These are phyloP conservation scores for Kuraishia cidri DNA, from an alignment of 805 yeast species.

Conservation along the genomic window DNA sequence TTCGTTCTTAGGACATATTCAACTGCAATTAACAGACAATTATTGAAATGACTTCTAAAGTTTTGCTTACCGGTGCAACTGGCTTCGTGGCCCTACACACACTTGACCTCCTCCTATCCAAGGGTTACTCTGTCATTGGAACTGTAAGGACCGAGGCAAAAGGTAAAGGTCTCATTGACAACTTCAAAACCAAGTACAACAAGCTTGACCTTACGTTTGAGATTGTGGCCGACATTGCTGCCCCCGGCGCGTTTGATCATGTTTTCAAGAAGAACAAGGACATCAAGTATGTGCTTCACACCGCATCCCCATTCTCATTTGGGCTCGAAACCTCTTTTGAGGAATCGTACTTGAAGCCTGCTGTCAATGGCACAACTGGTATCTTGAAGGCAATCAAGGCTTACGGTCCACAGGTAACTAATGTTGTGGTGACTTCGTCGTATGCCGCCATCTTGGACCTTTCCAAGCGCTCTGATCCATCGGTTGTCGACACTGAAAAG, in stretches of 20 bases:
- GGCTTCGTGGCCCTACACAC: constrained; percentile 23
- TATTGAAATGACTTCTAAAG: constrained; percentile 4
- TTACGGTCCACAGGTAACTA: constrained; percentile 28
- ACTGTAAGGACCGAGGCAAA: constrained; percentile 15
- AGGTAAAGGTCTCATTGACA: constrained; percentile 5
- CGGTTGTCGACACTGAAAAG: constrained; percentile 13
- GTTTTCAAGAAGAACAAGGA: constrained; percentile 26
- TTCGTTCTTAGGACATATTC: too few species aligned
- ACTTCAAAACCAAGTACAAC: constrained; percentile 9
- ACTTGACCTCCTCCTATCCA: constrained; percentile 12
- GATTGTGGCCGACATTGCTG: constrained; percentile 22
- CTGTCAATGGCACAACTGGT: constrained; percentile 35
- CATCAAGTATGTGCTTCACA: constrained; percentile 24
- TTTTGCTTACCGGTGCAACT: constrained; percentile 23
- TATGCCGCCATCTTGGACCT: constrained; percentile 32
- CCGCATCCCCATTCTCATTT: constrained; percentile 28
- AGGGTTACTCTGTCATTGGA: constrained; percentile 17
- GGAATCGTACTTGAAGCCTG: constrained; percentile 34
- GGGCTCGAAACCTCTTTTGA: constrained; percentile 23
- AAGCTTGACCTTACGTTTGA: constrained; percentile 14
- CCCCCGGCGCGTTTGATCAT: constrained; percentile 34
- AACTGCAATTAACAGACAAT: too few species aligned
- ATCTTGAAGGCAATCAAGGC: constrained; percentile 28
- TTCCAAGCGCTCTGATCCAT: constrained; percentile 2
- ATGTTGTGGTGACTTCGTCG: constrained; percentile 41